phyloP scores from a whole-genome alignment of 139 green algal genomes.

The Volvox reticuliferus region DNA sequence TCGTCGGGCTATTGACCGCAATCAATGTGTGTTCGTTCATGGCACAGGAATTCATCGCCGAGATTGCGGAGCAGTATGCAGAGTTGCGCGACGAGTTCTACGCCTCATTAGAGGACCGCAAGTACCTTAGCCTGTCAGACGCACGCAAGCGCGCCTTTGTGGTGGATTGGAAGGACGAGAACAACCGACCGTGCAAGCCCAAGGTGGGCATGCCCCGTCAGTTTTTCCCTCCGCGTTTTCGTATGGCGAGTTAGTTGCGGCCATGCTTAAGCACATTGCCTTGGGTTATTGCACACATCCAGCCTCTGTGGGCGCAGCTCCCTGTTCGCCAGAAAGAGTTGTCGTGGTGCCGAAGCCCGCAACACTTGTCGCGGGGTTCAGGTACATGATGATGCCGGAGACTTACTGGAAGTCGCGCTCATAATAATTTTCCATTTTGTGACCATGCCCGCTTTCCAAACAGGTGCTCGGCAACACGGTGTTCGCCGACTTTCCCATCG shows the following conservation, averaged over 20 bases:
- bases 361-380: too few species aligned
- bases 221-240: neutral
- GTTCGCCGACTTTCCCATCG: constrained; percentile 86
- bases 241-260: neutral
- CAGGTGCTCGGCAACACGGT: constrained; percentile 72
- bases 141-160: constrained; percentile 70
- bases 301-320: too few species aligned
- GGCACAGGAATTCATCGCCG: constrained; percentile 79
- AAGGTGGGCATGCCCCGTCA: constrained; percentile 49
- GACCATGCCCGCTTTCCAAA: too few species aligned
- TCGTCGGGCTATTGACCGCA: too few species aligned
- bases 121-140: constrained; percentile 81
- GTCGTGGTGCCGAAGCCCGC: too few species aligned
- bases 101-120: constrained; percentile 94
- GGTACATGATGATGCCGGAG: too few species aligned
- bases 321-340: too few species aligned
- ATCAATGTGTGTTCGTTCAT: too few species aligned
- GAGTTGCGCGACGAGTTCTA: constrained; percentile 98
- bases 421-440: too few species aligned
- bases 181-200: constrained; percentile 85
- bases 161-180: constrained; percentile 89
- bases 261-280: too few species aligned
- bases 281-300: too few species aligned
- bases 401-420: too few species aligned
- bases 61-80: constrained; percentile 94